Base-by-base conservation (phyloP, 208 protist genomes). In the Trypanosoma lewisi region DNA sequence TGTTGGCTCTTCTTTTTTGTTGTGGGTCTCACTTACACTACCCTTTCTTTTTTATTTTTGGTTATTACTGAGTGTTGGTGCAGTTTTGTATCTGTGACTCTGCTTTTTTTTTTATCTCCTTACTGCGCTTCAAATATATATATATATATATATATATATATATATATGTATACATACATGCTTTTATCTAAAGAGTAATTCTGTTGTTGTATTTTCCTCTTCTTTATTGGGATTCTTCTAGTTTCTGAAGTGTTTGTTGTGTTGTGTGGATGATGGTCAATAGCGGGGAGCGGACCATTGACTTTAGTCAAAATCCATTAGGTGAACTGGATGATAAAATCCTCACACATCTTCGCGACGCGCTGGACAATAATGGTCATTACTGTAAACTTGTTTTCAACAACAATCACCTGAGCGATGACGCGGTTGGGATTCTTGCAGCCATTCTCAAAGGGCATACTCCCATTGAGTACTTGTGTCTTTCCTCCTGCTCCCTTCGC, bases 231-330 rank as follows among this genome's bases (percentile, higher is more conserved):
- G 21, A 19, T 47, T 60, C 27, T 60, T 39, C 34, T 61, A 50
- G 8, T 21, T 30, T 67, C 6, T 49, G 3, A 23, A 21, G 5
- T 67, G 7, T 27, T 53, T 42, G 1, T 14, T 19, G 25, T 23
- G 5, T 31, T 19, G 21, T 25, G 16, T 25, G 30, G 27, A 69
- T 61, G 60, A 52, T 87, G 27, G 55, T 84, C 4, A 36, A 80
- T 42, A 52, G 58, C 11, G 33, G 23, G 5, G 31, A 51, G 25
- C 63, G 70, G 8, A 60, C 67, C 44, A 83, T 92, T 56, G 75
- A 95, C 54, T 74, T 95, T 4, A 83, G 88, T 64, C 25, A 56
- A 28, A 70, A 83, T 57, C 80, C 90, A 61, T 54, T 61, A 36
- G 69, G 77, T 34, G 71, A 73, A 41, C 61, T 92, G n/a, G 77